These are phyloP conservation scores for Fusarium secorum DNA, from an alignment of 2,329 filamentous ascomycete genomes.

Conservation along the genomic window DNA sequence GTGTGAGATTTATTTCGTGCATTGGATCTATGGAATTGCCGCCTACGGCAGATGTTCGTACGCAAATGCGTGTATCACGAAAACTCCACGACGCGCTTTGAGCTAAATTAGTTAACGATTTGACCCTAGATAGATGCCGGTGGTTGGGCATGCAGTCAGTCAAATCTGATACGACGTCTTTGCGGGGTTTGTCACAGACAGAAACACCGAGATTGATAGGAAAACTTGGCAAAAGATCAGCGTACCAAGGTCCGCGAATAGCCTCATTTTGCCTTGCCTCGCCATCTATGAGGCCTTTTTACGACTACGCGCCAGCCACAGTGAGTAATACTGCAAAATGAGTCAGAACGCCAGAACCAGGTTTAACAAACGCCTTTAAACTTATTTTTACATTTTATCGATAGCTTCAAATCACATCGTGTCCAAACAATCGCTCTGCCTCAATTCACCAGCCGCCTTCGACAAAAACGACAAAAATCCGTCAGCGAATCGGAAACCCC, in stretches of 20 bases:
- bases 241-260: slow-evolving; percentile 13
- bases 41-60: neutral
- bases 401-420: neutral
- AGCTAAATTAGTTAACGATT: neutral
- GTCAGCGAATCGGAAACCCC: slow-evolving; percentile 35
- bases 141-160: slow-evolving; percentile 19
- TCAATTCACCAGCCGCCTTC: slow-evolving; percentile 6
- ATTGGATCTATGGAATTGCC: neutral
- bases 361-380: neutral
- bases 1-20: neutral
- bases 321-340: slow-evolving; percentile 5
- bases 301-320: neutral
- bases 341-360: neutral
- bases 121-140: neutral
- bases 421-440: slow-evolving; percentile 13
- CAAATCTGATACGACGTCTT: slow-evolving; percentile 18
- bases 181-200: slow-evolving; percentile 10
- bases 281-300: slow-evolving; percentile 2
- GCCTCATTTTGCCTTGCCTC: slow-evolving; percentile 10
- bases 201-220: slow-evolving; percentile 13
- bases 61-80: neutral
- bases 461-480: neutral
- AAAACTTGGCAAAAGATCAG: slow-evolving; percentile 1
- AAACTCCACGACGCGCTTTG: neutral
- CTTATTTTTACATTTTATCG: neutral